Evolutionary conservation across 2,329 filamentous ascomycete genomes (phyloP), one percentile per base, ranked within the genome.

Genomic region (Fusarium illudens): DNA sequence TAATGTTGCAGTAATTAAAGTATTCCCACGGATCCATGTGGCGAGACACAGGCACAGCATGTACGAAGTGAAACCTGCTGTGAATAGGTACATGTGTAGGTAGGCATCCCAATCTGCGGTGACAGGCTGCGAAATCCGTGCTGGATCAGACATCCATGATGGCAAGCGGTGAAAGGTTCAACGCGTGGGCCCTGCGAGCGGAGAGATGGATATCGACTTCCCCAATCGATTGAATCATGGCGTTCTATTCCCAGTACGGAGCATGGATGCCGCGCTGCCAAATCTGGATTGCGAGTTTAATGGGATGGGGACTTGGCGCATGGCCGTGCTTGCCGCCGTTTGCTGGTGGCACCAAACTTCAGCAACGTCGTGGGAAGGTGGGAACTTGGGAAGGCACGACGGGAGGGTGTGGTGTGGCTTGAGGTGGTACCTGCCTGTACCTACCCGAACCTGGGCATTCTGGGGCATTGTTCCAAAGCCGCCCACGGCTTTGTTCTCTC

Each of bases 401-500:
- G 66, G 52, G 50, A 46, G 42, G 42, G 42, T 27, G 42, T 68
- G n/a, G n/a, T 37, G 62, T 68, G 65, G 65, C 65, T 68, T 68
- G 56, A 62, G 50, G 60, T 68, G 61, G 65, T 68, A 52, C 65
- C 53, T 44, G 46, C 65, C 58, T 68, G 33, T 37, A 34, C 32
- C 33, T 50, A 22, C n/a, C n/a, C n/a, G n/a, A n/a, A n/a, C n/a
- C n/a, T n/a, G n/a, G n/a, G n/a, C n/a, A n/a, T n/a, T n/a, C n/a
- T n/a, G 54, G 25, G 30, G 20, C 52, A 33, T 36, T 57, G 44
- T 37, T 19, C 32, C 30, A 37, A n/a, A 50, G 64, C 51, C 56
- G 61, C 61, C 57, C 65, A 58, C 61, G 49, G 37, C 62, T 68
- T 69, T 57, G 65, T 66, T 63, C 58, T 62, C 62, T 66, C 52